Conservation (phyloP, 192 early-diverging fungal genomes). For the Diversispora eburnea region DNA sequence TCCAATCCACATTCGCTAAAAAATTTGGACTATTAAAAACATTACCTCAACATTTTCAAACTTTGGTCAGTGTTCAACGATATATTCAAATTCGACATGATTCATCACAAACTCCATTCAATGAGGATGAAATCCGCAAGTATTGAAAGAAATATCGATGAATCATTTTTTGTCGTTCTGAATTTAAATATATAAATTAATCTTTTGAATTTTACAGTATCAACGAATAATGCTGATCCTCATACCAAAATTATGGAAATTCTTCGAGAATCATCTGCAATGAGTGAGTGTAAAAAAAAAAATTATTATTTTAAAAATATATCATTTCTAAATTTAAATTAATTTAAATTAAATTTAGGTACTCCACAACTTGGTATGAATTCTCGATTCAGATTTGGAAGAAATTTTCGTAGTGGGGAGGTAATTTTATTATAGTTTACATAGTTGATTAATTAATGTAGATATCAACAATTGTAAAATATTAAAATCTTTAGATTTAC, state of each 20-base stretch:
- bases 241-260: slow-evolving; percentile 18
- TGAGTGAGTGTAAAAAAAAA: background rate
- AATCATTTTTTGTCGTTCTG: no score
- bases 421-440: background rate
- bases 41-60: background rate
- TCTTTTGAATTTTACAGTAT: background rate
- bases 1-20: no score
- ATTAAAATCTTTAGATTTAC: background rate
- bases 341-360: background rate
- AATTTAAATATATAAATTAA: no score
- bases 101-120: background rate
- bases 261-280: slow-evolving; percentile 16
- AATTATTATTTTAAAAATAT: background rate
- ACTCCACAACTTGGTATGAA: background rate
- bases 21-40: background rate
- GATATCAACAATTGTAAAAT: background rate
- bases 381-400: slow-evolving; percentile 8
- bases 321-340: background rate
- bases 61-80: background rate
- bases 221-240: background rate
- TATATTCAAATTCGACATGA: background rate
- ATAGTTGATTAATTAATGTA: background rate
- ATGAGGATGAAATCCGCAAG: no score
- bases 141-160: no score
- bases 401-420: background rate